Base-by-base conservation (phyloP, 2,329 filamentous ascomycete species). In the Pseudogymnoascus destructans region DNA sequence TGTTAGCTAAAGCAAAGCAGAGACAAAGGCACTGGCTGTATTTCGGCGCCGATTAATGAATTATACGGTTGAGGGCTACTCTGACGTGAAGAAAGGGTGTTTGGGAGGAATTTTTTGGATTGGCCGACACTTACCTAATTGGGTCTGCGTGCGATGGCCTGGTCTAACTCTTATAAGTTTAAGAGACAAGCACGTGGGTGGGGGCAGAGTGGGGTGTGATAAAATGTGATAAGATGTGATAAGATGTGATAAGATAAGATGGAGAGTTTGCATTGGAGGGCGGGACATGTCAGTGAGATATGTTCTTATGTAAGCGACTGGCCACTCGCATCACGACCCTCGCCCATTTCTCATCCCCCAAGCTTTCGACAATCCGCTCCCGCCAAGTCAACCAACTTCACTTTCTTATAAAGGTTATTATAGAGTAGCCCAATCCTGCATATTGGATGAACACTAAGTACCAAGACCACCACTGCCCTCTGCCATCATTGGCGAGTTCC, bases 91-190 rank as follows among this genome's bases (percentile, higher is more conserved):
- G 25, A 52, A 15, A 52, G n/a, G n/a, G 25, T 52, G 46, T 52
- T 52, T 52, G 46, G 25, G 25, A 52, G 15, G 46, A 52, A 30
- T 27, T 52, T 52, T 52, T n/a, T 52, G 46, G 25, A 15, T 23
- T 52, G 23, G 46, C 9, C 19, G 25, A 32, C 46, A 11, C 46
- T 52, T 52, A 52, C 46, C 46, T 52, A 52, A 52, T 52, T 52
- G 25, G 25, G 46, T 30, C 25, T 19, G 15, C 25, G 10, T 19
- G 15, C 25, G 10, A 30, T 15, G 46, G 46, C 25, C 15, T 52
- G 46, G 15, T 15, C 46, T 52, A 52, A 52, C 46, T 52, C 25
- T 30, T 30, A 32, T 52, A 5, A 52, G 46, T 52, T 52, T 52
- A 52, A 52, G 4, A 19, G 25, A 30, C n/a, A 30, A 52, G 25